Evolutionary conservation across 345 rosid species (phyloP), one percentile per base, ranked within the genome.

Genomic region (Gossypium raimondii): DNA sequence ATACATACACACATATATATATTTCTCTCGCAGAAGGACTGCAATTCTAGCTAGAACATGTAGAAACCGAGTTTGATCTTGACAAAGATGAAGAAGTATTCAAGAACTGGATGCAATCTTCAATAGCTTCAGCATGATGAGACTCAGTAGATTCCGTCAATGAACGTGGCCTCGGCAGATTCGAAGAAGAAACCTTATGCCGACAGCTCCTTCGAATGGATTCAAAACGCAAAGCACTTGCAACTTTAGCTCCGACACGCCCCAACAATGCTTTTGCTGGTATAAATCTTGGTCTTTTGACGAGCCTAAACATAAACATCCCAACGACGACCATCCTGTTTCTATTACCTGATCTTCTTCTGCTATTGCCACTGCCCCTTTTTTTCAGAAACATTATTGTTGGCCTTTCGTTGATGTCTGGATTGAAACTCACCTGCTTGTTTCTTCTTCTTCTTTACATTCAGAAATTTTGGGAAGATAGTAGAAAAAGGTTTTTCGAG

Each of bases 91-190:
- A 87, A n/a, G 92, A 90, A 78, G 90, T 87, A 66, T 94, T 94
- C 75, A 92, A 83, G 88, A 92, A 94, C 86, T 89, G 86, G 69
- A 94, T 94, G 80, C 98, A 94, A 67, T 94, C 97, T 78, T 91
- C 92, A 8, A 94, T 84, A 48, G 93, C 97, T 82, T 94, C 97
- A 55, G 92, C 97, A 80, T 90, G 64, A 47, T 91, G 97, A 16
- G 95, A 90, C 59, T 94, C 97, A 5, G 80, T 76, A 20, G 92
- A 81, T n/a, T 89, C 96, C 16, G 81, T 85, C n/a, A 89, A 64
- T 16, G 95, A 94, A 58, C 89, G 79, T 53, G 97, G 89, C 82
- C 98, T 91, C 25, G 77, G 72, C 81, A 94, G 72, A 53, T 76
- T 74, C 4, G 85, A 75, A 0, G 89, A 80, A 61, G 90, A 80